Evolutionary conservation across 257 asterid genomes (phyloP).

Genomic region (Solanum chiquidenum): DNA sequence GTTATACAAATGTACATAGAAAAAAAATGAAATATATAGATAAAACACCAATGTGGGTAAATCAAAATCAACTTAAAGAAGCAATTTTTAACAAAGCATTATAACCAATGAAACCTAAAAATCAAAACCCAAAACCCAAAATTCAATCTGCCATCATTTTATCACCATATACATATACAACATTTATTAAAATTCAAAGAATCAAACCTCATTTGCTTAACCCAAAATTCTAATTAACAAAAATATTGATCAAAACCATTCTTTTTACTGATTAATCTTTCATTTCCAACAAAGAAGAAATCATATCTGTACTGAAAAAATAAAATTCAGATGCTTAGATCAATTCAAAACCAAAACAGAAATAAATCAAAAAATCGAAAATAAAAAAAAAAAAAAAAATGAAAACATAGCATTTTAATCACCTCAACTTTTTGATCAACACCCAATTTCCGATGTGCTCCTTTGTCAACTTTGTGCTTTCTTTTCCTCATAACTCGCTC

Average conservation of each 20-base stretch:
- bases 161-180: not conserved
- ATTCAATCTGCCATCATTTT: not conserved
- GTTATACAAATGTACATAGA: not conserved
- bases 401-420: not conserved
- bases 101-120: not conserved
- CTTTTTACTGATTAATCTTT: not conserved
- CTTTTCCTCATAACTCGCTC: not conserved
- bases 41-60: constrained; percentile 9
- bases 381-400: not conserved
- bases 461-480: not conserved
- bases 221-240: not conserved
- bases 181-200: not conserved
- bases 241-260: not conserved
- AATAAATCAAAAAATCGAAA: not conserved
- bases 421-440: constrained; percentile 32
- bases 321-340: not conserved
- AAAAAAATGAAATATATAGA: not conserved
- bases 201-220: not conserved
- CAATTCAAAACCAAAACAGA: not conserved
- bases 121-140: not conserved
- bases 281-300: not conserved
- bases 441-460: constrained; percentile 1
- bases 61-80: not conserved
- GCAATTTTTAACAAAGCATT: not conserved
- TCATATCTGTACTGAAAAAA: not conserved